Base-by-base conservation (phyloP, 768 basidiomycete species). In the Suillus discolor region DNA sequence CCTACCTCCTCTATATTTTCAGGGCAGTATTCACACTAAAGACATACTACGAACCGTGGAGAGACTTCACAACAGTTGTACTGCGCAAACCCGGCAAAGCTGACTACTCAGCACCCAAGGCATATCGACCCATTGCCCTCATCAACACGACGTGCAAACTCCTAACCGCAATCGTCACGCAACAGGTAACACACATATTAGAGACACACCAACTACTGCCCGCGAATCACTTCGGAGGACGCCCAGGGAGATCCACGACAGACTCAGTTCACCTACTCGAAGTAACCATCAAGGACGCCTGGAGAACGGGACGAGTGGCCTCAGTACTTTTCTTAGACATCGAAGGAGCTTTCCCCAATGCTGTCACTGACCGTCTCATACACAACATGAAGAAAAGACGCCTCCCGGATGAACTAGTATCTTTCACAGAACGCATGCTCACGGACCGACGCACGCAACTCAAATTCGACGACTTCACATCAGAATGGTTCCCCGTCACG, bases 311-410 rank as follows among this genome's bases (percentile, higher is more conserved):
- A 0, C 74, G 79, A 20, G 82, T 83, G 0, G 79, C 69, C 0
- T 75, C 75, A 0, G 70, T 75, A 0, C 75, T 83, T 0, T 83
- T 80, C 70, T 74, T 83, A 1, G 81, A 85, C 65, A 75, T 84
- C 0, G 71, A 82, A 69, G 82, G 77, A 0, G 80, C 82, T 2
- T 84, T 82, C 67, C 82, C 79, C 0, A 83, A 77, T 65, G 76
- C 75, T 0, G 77, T 76, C 9, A 73, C 67, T 0, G 74, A 75
- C 1, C 28, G 67, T 0, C 75, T 83, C 0, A 42, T 77, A 0
- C 75, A 79, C 64, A 76, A 80, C 61, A 66, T 83, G 63, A 11
- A 25, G 0, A 59, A 53, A 38, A 0, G 61, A 0, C 8, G 1
- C 0, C 34, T 75, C 0, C 71, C 71, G n/a, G n/a, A n/a, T n/a